Evolutionary conservation across 2,329 filamentous ascomycete genomes (phyloP).

Genomic region (Pleomassaria siparia): DNA sequence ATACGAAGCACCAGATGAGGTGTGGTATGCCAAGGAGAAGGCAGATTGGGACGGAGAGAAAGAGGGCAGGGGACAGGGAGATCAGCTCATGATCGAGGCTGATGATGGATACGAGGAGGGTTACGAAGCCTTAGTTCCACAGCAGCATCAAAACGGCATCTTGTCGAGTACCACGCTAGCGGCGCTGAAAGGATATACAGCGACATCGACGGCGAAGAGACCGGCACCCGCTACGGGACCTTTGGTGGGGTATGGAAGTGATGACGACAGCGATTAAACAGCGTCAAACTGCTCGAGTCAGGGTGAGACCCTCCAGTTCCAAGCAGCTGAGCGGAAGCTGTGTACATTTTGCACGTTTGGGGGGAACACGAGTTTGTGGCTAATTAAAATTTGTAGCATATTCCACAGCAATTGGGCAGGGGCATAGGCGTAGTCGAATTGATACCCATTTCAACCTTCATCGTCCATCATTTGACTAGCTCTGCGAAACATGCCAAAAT

Average conservation of each 20-base stretch:
- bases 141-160: constrained; percentile 59
- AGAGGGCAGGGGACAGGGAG: constrained; percentile 61
- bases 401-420: background rate
- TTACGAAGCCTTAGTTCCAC: constrained; percentile 4
- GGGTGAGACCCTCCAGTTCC: background rate
- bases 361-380: background rate
- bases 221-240: constrained; percentile 65
- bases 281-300: background rate
- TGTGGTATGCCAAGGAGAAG: constrained; percentile 84
- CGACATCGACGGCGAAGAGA: constrained; percentile 54
- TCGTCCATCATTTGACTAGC: background rate
- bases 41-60: constrained; percentile 67
- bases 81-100: constrained; percentile 51
- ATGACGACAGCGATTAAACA: constrained; percentile 70
- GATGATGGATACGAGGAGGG: constrained; percentile 37
- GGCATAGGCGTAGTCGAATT: background rate
- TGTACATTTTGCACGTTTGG: background rate
- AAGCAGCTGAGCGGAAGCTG: background rate
- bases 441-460: background rate
- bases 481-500: too few relatives aligned
- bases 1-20: constrained; percentile 90
- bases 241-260: constrained; percentile 86
- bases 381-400: background rate
- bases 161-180: constrained; percentile 81
- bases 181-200: constrained; percentile 63